Conservation (phyloP, 2,329 filamentous ascomycete species). For the Gyromitra esculenta region DNA sequence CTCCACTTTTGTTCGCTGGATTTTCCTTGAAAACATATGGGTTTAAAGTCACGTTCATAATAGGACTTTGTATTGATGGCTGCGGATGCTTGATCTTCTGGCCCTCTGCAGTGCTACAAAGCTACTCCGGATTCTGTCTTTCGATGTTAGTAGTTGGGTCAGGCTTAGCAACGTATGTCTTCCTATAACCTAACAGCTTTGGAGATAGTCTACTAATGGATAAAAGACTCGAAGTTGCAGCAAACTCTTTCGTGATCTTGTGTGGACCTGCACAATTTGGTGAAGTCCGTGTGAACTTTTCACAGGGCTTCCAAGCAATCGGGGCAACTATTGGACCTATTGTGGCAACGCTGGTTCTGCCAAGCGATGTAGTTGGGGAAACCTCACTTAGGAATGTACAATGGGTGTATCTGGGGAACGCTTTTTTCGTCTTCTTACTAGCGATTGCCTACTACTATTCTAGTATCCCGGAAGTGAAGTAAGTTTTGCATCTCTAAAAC, state of each 20-base stretch:
- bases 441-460: slow-evolving; percentile 74
- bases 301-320: slow-evolving; percentile 80
- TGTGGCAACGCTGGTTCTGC: slow-evolving; percentile 63
- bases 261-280: slow-evolving; percentile 79
- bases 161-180: slow-evolving; percentile 61
- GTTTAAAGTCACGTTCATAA: slow-evolving; percentile 82
- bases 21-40: slow-evolving; percentile 76
- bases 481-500: slow-evolving; percentile 57
- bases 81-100: slow-evolving; percentile 83
- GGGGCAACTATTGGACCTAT: slow-evolving; percentile 75
- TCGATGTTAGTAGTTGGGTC: slow-evolving; percentile 75
- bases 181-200: not conserved
- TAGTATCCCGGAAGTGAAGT: slow-evolving; percentile 53
- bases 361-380: slow-evolving; percentile 64
- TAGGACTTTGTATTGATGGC: slow-evolving; percentile 75
- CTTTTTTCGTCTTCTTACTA: slow-evolving; percentile 74
- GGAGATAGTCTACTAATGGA: not conserved
- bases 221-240: slow-evolving; percentile 78
- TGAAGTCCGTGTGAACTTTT: slow-evolving; percentile 79
- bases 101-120: slow-evolving; percentile 78
- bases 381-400: slow-evolving; percentile 74
- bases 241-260: slow-evolving; percentile 76
- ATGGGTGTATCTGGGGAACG: slow-evolving; percentile 84
- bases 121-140: slow-evolving; percentile 78
- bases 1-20: slow-evolving; percentile 60